These are phyloP conservation scores for Acanthochlamys bracteata DNA, from an alignment of 106 monocot species.

Conservation along the genomic window DNA sequence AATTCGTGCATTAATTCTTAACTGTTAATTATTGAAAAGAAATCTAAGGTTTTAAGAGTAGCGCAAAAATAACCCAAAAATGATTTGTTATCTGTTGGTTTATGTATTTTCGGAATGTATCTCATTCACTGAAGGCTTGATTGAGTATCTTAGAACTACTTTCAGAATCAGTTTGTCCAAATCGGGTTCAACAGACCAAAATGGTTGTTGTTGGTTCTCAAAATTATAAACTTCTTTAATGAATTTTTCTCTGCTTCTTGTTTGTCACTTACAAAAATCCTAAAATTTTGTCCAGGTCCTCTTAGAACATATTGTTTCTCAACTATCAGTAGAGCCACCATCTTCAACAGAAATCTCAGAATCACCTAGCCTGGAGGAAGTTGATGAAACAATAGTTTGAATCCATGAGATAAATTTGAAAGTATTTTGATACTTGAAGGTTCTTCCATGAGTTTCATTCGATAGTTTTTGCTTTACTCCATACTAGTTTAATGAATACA, in stretches of 20 bases:
- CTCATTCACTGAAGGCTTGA: no score
- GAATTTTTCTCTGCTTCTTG: neutral
- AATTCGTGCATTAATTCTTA: no score
- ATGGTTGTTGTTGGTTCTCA: no score
- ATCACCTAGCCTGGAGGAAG: slow-evolving; percentile 52
- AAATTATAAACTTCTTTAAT: neutral
- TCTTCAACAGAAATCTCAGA: slow-evolving; percentile 11
- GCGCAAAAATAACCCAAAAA: no score
- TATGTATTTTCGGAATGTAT: no score
- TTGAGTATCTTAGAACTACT: no score
- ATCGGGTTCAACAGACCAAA: no score
- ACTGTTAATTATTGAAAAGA: neutral
- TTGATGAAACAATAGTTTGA: slow-evolving; percentile 79
- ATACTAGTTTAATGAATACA: neutral
- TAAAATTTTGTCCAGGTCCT: slow-evolving; percentile 48
- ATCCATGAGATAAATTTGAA: slow-evolving; percentile 67
- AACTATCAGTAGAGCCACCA: slow-evolving; percentile 67
- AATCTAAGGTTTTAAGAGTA: no score
- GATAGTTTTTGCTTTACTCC: neutral
- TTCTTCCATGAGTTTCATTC: no score
- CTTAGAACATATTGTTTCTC: slow-evolving; percentile 79
- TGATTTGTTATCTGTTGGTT: neutral
- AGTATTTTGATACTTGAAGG: neutral
- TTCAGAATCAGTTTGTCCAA: no score
- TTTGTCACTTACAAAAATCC: neutral